Evolutionary conservation across 2,329 filamentous ascomycete genomes (phyloP).

Genomic region (Fusarium pseudonygamai): DNA sequence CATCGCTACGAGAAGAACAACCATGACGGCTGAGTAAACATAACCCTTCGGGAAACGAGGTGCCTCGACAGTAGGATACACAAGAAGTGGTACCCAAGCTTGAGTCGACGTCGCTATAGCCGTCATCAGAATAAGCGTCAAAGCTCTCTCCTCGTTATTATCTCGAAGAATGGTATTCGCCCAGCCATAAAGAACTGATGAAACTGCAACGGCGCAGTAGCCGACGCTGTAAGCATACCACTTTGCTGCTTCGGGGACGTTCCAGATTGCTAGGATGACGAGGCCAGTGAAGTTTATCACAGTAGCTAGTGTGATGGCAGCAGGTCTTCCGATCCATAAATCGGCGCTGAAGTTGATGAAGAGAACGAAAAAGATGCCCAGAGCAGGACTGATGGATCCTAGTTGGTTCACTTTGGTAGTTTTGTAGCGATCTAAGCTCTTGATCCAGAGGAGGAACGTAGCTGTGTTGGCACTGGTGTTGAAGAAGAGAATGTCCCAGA

Average conservation of each 20-base stretch:
- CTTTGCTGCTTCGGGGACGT: background rate
- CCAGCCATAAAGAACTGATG: background rate
- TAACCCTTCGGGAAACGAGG: background rate
- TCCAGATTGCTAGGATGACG: background rate
- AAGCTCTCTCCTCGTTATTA: background rate
- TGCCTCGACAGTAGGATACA: background rate
- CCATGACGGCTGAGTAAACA: background rate
- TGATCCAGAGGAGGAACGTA: background rate
- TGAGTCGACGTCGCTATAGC: background rate
- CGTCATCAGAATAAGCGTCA: background rate
- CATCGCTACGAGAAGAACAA: background rate
- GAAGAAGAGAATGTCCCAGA: background rate
- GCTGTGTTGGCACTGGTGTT: background rate
- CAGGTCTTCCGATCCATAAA: background rate
- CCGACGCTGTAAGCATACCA: background rate
- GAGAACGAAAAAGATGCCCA: background rate
- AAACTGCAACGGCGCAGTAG: background rate
- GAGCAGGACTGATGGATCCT: background rate
- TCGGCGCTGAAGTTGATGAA: background rate
- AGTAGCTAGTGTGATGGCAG: background rate
- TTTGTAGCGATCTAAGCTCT: background rate
- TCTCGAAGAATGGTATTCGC: background rate
- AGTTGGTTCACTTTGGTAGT: background rate
- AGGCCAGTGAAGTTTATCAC: background rate
- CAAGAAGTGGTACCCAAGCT: background rate